phyloP scores from a whole-genome alignment of 2,329 filamentous ascomycete species.

The Chaetomiaceae sp. region DNA sequence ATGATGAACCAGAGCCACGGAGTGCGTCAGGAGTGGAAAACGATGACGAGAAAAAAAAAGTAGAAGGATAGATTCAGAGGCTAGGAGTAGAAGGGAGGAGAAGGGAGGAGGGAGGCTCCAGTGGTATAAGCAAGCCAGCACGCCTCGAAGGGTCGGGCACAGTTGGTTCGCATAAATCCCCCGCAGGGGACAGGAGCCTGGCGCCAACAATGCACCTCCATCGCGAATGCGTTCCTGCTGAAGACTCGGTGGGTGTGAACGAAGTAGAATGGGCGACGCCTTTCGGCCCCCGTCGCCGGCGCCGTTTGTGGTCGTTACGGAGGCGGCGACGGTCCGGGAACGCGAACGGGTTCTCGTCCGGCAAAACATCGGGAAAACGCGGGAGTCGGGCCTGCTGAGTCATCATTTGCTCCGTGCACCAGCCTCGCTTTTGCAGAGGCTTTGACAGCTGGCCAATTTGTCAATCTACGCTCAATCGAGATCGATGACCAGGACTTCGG shows the following conservation, averaged over 20 bases:
- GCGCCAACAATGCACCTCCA: slow-evolving; percentile 1
- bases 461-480: no score
- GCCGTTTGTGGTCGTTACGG: background rate
- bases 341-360: background rate
- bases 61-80: background rate
- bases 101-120: background rate
- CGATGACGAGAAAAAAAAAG: slow-evolving; percentile 1
- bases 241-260: slow-evolving; percentile 1
- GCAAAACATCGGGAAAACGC: background rate
- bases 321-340: background rate
- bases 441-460: no score
- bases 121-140: slow-evolving; percentile 2
- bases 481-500: no score
- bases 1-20: background rate
- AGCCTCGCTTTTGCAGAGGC: no score
- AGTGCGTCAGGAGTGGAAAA: slow-evolving; percentile 11
- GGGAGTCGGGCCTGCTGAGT: background rate
- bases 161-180: slow-evolving; percentile 9
- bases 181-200: slow-evolving; percentile 6
- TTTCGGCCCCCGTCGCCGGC: slow-evolving; percentile 1
- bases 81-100: no score
- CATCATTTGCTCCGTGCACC: background rate
- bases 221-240: background rate
- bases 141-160: slow-evolving; percentile 4
- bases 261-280: slow-evolving; percentile 3